A percentile compares a stretch with the other conserved stretches of the same genome.
These are phyloP conservation scores for Ilex paraguariensis DNA, from an alignment of 305 asterid genomes.

Conservation along the genomic window DNA sequence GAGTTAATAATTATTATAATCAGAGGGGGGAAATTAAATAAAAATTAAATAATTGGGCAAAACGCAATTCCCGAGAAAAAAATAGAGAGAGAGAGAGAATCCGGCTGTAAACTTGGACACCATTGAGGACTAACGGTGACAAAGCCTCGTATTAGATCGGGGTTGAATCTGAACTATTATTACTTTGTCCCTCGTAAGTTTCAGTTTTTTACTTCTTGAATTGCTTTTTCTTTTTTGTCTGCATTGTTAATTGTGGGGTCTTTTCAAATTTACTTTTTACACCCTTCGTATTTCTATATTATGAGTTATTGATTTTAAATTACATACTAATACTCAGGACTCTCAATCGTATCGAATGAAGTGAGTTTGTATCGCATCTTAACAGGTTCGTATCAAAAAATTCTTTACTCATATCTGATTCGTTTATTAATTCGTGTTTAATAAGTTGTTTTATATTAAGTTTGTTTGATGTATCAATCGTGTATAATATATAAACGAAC, in stretches of 20 bases:
- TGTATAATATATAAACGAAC: too few relatives aligned
- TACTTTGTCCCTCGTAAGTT: neutral
- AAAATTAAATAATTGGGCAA: constrained; percentile 12
- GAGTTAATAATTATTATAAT: constrained; percentile 10
- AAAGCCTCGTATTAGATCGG: constrained; percentile 61
- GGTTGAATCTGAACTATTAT: constrained; percentile 8
- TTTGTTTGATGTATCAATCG: too few relatives aligned
- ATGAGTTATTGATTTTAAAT: too few relatives aligned
- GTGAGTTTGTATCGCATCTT: too few relatives aligned
- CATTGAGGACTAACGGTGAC: constrained; percentile 61
- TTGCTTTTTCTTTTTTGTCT: neutral
- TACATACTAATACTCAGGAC: too few relatives aligned
- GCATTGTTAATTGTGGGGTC: neutral
- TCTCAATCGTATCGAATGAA: too few relatives aligned
- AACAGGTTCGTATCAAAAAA: too few relatives aligned
- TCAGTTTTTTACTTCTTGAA: constrained; percentile 1
- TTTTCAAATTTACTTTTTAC: neutral
- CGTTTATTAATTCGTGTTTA: too few relatives aligned
- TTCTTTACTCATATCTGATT: too few relatives aligned
- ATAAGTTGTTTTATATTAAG: too few relatives aligned
- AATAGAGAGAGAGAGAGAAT: constrained; percentile 29
- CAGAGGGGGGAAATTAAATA: constrained; percentile 2
- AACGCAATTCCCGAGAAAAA: constrained; percentile 40
- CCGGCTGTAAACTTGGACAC: constrained; percentile 68
- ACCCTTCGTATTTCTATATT: neutral